phyloP scores from a whole-genome alignment of 768 basidiomycete genomes.

The Leccinum truebloodii region DNA sequence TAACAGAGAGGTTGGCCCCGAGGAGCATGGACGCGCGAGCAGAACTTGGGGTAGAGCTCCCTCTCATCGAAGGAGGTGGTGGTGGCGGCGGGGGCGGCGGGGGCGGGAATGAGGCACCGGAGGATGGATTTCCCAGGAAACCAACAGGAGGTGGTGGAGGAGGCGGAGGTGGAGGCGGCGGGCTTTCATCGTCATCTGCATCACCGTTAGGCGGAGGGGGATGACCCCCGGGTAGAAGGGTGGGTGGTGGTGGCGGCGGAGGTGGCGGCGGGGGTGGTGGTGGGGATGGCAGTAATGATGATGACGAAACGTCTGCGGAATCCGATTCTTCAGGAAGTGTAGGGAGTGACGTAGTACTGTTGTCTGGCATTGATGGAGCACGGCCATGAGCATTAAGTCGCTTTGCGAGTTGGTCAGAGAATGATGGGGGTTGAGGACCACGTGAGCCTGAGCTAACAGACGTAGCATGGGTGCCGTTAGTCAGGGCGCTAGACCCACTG shows the following conservation, averaged over 20 bases:
- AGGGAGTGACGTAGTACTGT: slow-evolving; percentile 38
- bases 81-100: slow-evolving; percentile 34
- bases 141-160: neutral
- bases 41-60: slow-evolving; percentile 44
- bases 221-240: no score
- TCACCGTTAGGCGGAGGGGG: no score
- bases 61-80: slow-evolving; percentile 32
- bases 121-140: no score
- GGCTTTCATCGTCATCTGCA: no score
- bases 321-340: slow-evolving; percentile 44
- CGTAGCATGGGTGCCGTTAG: slow-evolving; percentile 57
- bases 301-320: slow-evolving; percentile 24
- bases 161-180: no score
- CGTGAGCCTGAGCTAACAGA: slow-evolving; percentile 49
- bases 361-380: slow-evolving; percentile 38
- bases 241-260: slow-evolving; percentile 12
- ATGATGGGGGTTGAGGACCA: slow-evolving; percentile 43
- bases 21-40: slow-evolving; percentile 61
- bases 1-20: slow-evolving; percentile 55
- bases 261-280: slow-evolving; percentile 23
- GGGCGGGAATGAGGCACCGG: no score
- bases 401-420: slow-evolving; percentile 63
- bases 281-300: slow-evolving; percentile 28
- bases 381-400: slow-evolving; percentile 55
- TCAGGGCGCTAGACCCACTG: slow-evolving; percentile 32